These are phyloP conservation scores for Gossypium stocksii DNA, from an alignment of 345 rosid genomes.

Conservation along the genomic window DNA sequence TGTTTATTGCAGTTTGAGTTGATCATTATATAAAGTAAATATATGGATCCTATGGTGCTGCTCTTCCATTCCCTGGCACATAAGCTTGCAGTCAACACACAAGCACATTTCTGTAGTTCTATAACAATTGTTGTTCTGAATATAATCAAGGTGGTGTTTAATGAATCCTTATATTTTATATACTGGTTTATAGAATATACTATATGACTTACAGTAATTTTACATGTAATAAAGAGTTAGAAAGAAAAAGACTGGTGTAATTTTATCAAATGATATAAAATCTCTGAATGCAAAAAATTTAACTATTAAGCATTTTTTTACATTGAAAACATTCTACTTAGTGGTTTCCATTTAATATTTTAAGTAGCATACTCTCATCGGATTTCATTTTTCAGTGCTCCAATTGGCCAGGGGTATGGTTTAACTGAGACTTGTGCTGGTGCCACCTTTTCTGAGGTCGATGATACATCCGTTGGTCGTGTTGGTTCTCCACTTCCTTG, in stretches of 20 bases:
- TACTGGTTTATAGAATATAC: not conserved
- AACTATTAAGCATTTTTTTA: not conserved
- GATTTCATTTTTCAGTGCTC: conserved; percentile 57
- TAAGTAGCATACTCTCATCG: conserved; percentile 7
- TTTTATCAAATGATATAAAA: not conserved
- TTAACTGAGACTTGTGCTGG: conserved; percentile 99
- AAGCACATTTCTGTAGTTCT: not conserved
- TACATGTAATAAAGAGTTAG: not conserved
- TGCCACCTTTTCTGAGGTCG: conserved; percentile 93
- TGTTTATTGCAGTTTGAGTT: conserved; percentile 19
- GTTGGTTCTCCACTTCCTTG: conserved; percentile 97
- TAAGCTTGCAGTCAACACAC: not conserved
- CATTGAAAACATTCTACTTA: not conserved
- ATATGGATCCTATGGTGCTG: conserved; percentile 5
- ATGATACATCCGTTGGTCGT: conserved; percentile 93
- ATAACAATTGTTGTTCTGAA: not conserved
- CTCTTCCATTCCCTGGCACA: not conserved
- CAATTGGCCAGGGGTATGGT: conserved; percentile 99
- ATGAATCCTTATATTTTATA: not conserved
- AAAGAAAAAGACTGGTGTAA: not conserved
- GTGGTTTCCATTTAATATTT: not conserved
- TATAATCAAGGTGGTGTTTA: not conserved
- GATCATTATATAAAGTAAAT: conserved; percentile 8
- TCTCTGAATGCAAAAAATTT: not conserved
- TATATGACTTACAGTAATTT: not conserved